Conservation (phyloP, 1,139 yeast species). For the Yamadazyma membranifaciens region DNA sequence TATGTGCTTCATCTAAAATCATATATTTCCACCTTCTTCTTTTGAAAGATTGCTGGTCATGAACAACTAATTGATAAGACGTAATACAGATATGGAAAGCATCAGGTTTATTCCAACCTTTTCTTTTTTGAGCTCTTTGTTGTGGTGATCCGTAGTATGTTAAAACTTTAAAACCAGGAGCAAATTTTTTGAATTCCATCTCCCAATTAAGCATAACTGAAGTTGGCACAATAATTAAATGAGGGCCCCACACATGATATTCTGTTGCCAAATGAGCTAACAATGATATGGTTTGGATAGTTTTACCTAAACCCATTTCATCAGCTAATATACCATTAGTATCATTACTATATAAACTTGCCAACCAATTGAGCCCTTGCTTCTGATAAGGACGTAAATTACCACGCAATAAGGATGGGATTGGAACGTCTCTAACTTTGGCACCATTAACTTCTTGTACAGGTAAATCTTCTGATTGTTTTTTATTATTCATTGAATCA, state of each 20-base stretch:
- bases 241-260: conserved; percentile 97
- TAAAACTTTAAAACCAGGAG: conserved; percentile 94
- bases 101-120: conserved; percentile 97
- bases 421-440: conserved; percentile 66
- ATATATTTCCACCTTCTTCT: conserved; percentile 93
- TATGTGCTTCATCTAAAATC: conserved; percentile 98
- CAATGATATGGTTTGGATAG: conserved; percentile 91
- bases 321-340: conserved; percentile 98
- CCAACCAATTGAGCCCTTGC: conserved; percentile 96
- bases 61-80: conserved; percentile 93
- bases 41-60: conserved; percentile 91
- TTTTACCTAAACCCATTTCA: conserved; percentile 98
- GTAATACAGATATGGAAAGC: conserved; percentile 97
- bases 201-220: conserved; percentile 99
- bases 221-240: conserved; percentile 93
- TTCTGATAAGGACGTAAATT: conserved; percentile 88
- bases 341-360: conserved; percentile 85
- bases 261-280: conserved; percentile 89
- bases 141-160: conserved; percentile 98
- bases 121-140: conserved; percentile 91
- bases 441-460: conserved; percentile 44
- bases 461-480: conserved; percentile 18
- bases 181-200: conserved; percentile 97
- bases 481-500: conserved; percentile 10
- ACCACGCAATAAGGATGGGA: conserved; percentile 73